Evolutionary conservation across 2,329 filamentous ascomycete species (phyloP), one percentile per base, ranked within the genome.

Genomic region (Sporothrix curviconia): DNA sequence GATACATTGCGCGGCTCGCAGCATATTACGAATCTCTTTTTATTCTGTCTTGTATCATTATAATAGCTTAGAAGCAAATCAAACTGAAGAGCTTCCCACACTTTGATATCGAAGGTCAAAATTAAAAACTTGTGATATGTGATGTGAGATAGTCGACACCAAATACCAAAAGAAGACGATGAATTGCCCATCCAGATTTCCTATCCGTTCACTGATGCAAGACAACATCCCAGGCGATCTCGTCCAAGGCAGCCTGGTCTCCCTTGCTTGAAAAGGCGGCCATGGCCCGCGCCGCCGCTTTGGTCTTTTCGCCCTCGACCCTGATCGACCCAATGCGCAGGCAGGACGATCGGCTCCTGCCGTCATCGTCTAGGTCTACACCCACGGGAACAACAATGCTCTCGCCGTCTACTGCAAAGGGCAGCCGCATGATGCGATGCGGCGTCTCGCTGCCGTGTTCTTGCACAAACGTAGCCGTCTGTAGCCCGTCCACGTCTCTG

Each of bases 281-380:
- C 11, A 73, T 55, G 3, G 65, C 71, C 11, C 36, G 44, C 7
- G 50, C 59, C 4, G 72, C 66, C 4, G 66, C 60, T 44, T 65
- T 69, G n/a, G 61, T 59, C 39, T 55, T 56, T 9, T 66, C 60
- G n/a, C 72, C 70, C 58, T 74, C 72, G 1, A 72, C 62, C 59
- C 71, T 72, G 50, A 72, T 64, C 7, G 24, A 62, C 4, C 63
- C 58, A 24, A 74, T 60, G 39, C 66, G 66, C 15, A 70, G 39
- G 51, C 61, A 64, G 30, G n/a, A n/a, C n/a, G n/a, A 11, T 1
- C 4, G 19, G 2, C 3, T 17, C 17, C 14, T 34, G 11, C 59
- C 60, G 14, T 47, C 59, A 7, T 50, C 15, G 1, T 36, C 25
- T 24, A 2, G 59, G 12, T 32, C 32, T 11, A 64, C 34, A 11